Percentiles rank a stretch among this genome's conserved stretches.
Conservation (phyloP, 1,284 basidiomycete genomes). For the Malassezia globosa region DNA sequence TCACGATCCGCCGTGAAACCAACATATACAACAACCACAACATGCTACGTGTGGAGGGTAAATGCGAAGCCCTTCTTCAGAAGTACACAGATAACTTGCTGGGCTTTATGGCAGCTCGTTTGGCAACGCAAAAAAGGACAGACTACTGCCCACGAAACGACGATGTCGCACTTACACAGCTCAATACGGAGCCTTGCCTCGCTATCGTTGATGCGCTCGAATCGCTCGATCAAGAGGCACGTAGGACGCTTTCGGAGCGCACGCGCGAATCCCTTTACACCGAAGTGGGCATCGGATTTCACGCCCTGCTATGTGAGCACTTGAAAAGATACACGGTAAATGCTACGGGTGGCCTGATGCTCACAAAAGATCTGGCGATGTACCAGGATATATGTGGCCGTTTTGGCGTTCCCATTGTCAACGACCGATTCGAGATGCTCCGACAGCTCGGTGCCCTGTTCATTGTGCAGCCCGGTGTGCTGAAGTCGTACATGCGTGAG, state of each 20-base stretch:
- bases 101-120: slow-evolving; percentile 53
- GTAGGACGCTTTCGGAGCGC: slow-evolving; percentile 44
- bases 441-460: slow-evolving; percentile 95
- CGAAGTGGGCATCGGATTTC: slow-evolving; percentile 87
- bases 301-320: slow-evolving; percentile 84
- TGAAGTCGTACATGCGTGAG: slow-evolving; percentile 45
- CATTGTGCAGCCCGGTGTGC: slow-evolving; percentile 42
- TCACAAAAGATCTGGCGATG: slow-evolving; percentile 94
- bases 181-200: slow-evolving; percentile 90
- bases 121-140: slow-evolving; percentile 84
- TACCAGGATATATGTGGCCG: slow-evolving; percentile 82
- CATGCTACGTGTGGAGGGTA: slow-evolving; percentile 73
- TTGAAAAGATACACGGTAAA: slow-evolving; percentile 91
- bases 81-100: slow-evolving; percentile 60
- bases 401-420: slow-evolving; percentile 69
- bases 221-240: slow-evolving; percentile 57
- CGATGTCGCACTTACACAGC: slow-evolving; percentile 82
- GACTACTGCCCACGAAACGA: slow-evolving; percentile 83
- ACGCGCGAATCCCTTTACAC: slow-evolving; percentile 83
- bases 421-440: slow-evolving; percentile 95
- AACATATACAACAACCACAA: slow-evolving; percentile 81
- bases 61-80: slow-evolving; percentile 71
- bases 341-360: slow-evolving; percentile 90
- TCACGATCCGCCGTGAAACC: slow-evolving; percentile 85
- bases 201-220: slow-evolving; percentile 75